Evolutionary conservation across 2,329 filamentous ascomycete species (phyloP), one percentile per base, ranked within the genome.

Genomic region (Tolypocladium album): DNA sequence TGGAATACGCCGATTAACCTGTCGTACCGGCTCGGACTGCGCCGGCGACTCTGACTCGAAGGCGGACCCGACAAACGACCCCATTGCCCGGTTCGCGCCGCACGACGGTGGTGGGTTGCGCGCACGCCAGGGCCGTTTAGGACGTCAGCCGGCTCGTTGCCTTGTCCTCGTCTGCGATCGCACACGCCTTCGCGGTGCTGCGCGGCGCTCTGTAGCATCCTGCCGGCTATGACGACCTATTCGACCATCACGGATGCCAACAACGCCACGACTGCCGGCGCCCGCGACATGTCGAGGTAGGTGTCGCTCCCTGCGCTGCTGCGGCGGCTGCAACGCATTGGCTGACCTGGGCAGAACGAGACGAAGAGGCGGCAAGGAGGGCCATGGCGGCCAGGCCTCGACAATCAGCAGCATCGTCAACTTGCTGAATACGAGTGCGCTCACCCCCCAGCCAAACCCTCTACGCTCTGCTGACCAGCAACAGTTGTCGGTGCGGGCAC

Each of bases 391-490:
- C 59, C 84, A 92, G 70, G 94, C 94, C 67, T 89, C 90, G 67
- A 96, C 90, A 85, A 74, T 88, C 59, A 96, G 92, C 77, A 96
- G 92, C 72, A 88, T 94, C 65, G 88, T 97, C 76, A 99, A 99
- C 73, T 80, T 99, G 64, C 82, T 97, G 64, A 99, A 99, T 75
- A 99, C 94, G 22, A 99, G 90, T 94, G 81, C 61, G 84, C 68
- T 50, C 38, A 24, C 50, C 39, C 53, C 15, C 47, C 63, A 53
- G 65, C 63, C 15, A 7, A 22, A 9, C 50, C 11, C 27, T 0
- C 20, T 47, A 20, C 56, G 13, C 11, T 50, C 47, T 61, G 61
- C 66, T 71, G 59, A 68, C 59, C 22, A 13, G n/a, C 34, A 61
- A 52, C 68, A 94, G 90, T 99, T 69, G 85, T 99, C 64, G 94